Evolutionary conservation across 805 yeast species (phyloP), one percentile per base, ranked within the genome.

Genomic region (Huiozyma sinensis): DNA sequence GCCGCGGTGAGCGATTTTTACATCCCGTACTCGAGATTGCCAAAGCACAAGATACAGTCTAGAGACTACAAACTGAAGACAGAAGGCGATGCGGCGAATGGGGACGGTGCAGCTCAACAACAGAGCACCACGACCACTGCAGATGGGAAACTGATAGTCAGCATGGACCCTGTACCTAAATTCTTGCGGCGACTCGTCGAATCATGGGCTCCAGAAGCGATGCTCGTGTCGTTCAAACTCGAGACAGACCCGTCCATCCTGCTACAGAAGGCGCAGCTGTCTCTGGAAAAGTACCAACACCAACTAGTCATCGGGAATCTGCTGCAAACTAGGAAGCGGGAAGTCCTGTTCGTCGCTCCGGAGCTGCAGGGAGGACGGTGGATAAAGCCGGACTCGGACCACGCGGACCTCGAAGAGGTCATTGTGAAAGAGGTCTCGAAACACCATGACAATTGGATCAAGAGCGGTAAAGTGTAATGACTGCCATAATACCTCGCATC

Each of bases 1-100:
- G 97, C 97, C 7, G 97, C 97, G 0, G 98, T 90, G 0, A 84
- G 95, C 4, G 98, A 90, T 60, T 90, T 92, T 65, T 92, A 88
- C 66, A 70, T 90, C 37, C 98, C 98, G 1, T 75, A 74, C 34
- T 78, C 88, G 1, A 72, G 84, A 50, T 70, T 88, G 53, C 94
- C 97, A 2, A 88, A 86, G 55, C 98, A 90, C 65, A 90, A 90
- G 65, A 90, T 90, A 50, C 97, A 90, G 64, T 81, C 94, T 3
- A 79, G 77, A 44, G 77, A 74, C n/a, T 74, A 69, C 28, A 76
- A 76, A 10, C 34, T 41, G 8, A 41, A 11, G 6, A 6, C 7
- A 2, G 40, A 38, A 10, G 6, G 28, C 13, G 31, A 24, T 11
- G 28, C 12, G 10, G 34, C n/a, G 7, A 31, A 11, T 13, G 31